phyloP scores from a whole-genome alignment of 495 filamentous ascomycete genomes.

The Xylaria palmicola region DNA sequence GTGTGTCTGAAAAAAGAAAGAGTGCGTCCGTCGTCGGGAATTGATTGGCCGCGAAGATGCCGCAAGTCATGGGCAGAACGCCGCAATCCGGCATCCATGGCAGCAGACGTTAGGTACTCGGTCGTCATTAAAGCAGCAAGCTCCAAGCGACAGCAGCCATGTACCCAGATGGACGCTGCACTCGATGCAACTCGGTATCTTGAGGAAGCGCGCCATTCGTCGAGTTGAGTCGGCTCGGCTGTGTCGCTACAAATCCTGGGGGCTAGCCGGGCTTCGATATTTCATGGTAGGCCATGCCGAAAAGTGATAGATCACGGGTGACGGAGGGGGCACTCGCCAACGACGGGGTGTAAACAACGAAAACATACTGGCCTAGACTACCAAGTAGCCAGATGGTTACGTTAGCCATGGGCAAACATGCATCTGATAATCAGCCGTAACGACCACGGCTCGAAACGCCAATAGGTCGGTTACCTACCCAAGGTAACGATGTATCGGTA shows the following conservation, averaged over 20 bases:
- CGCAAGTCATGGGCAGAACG: neutral
- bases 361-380: no score
- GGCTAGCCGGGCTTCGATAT: neutral
- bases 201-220: neutral
- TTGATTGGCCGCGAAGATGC: slow-evolving; percentile 9
- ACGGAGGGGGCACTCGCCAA: neutral
- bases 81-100: slow-evolving; percentile 3
- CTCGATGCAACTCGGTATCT: no score
- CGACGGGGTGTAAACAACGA: no score
- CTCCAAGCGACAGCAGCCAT: neutral
- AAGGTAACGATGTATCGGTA: no score
- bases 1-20: slow-evolving; percentile 9
- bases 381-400: no score
- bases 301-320: neutral
- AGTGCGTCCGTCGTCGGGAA: neutral
- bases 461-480: neutral
- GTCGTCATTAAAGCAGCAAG: slow-evolving; percentile 8
- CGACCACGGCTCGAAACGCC: neutral
- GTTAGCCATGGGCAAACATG: neutral
- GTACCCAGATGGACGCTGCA: neutral
- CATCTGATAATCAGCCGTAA: neutral
- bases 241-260: neutral
- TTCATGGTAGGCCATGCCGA: neutral
- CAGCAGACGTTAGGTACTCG: neutral
- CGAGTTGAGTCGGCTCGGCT: neutral